Evolutionary conservation across 148 eudicot species (phyloP).

Genomic region (Rhododendron williamsianum): DNA sequence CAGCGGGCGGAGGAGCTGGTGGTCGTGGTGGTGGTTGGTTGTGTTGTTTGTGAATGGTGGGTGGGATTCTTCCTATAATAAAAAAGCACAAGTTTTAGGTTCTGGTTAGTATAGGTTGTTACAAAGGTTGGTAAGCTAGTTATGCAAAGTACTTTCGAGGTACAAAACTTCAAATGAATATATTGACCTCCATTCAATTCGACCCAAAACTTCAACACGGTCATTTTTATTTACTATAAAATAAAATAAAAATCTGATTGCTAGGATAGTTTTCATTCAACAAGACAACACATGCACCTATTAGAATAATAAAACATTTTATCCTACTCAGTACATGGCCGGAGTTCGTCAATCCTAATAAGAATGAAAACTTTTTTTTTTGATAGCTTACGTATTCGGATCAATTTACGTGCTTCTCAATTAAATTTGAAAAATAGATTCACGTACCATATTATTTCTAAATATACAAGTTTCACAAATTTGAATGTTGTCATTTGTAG

Average conservation of each 20-base stretch:
- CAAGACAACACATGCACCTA: not conserved
- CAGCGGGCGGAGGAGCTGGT: constrained; percentile 43
- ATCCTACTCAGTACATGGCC: too few relatives aligned
- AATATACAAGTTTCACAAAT: too few relatives aligned
- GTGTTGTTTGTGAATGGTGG: constrained; percentile 35
- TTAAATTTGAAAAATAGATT: too few relatives aligned
- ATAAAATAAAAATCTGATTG: not conserved
- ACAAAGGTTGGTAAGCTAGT: not conserved
- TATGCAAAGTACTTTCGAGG: not conserved
- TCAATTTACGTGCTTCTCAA: too few relatives aligned
- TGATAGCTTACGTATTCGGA: too few relatives aligned
- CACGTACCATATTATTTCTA: too few relatives aligned
- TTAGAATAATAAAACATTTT: too few relatives aligned
- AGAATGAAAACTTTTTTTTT: too few relatives aligned
- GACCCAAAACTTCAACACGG: not conserved
- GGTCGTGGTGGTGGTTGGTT: constrained; percentile 6
- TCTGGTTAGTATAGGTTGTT: not conserved
- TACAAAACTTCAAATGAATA: not conserved
- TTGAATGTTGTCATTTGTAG: not conserved
- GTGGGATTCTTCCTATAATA: constrained; percentile 34
- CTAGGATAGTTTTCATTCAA: not conserved
- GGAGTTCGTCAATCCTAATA: not conserved
- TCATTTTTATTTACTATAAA: too few relatives aligned
- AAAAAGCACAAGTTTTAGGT: not conserved
- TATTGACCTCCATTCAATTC: not conserved